Base-by-base conservation (phyloP, 1,284 basidiomycete genomes). In the Ustilago esculenta region DNA sequence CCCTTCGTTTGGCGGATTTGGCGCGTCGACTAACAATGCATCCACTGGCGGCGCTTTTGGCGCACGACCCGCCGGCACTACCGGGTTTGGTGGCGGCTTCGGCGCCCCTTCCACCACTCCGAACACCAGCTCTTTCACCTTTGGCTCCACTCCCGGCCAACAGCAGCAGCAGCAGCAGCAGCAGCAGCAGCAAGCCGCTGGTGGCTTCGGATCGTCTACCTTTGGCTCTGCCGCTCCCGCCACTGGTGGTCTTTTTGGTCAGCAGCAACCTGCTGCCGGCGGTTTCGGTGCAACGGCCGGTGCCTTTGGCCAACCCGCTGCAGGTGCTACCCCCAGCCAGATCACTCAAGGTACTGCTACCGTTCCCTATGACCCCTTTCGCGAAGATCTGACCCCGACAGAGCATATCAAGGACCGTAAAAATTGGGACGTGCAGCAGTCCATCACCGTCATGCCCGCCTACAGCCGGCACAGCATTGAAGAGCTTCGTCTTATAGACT, bases 401-500 rank as follows among this genome's bases (percentile, higher is more conserved):
- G 75, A 77, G 33, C 67, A 59, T 46, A 72, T 74, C 47, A 63
- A 73, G 42, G 73, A 77, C 29, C 71, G 73, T 40, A 75, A 77
- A 50, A 68, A 45, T 24, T 77, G 64, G 54, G 75, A 76, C n/a
- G 75, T 76, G 1, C 72, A 76, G 46, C 75, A 76, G 47, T 64
- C 75, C 29, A 64, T 76, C 56, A 66, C 50, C 24, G 73, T 69
- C 30, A 76, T 76, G 72, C 75, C 75, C 10, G 75, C 72, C 12
- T 76, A 76, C 51, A 48, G 53, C 27, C 66, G 49, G 32, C 45
- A 73, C 60, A 76, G 75, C 63, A 49, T 69, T 17, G 75, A 77
- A 37, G 75, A 77, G 55, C 73, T 77, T 20, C 64, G 75, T 24
- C 65, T 75, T 24, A 72, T 73, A 64, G 75, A 77, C 61, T 74